Conservation (phyloP, 2,329 filamentous ascomycete genomes). For the Nemania serpens region DNA sequence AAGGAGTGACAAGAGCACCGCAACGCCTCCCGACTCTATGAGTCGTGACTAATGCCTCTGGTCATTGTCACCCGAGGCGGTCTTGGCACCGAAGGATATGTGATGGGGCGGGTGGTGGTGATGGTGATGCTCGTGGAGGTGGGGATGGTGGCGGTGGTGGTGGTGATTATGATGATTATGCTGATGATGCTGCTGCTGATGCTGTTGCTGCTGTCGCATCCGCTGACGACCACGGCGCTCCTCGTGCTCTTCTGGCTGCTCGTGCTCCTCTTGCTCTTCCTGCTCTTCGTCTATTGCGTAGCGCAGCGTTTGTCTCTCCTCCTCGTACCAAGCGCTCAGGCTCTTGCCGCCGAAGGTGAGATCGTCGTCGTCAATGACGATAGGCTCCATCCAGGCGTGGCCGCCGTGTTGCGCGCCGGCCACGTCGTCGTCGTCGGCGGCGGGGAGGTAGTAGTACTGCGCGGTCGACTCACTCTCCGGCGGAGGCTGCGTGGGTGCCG, state of each 20-base stretch:
- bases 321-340: conserved; percentile 64
- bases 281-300: conserved; percentile 48
- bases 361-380: conserved; percentile 64
- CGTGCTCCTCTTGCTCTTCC: conserved; percentile 42
- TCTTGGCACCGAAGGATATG: conserved; percentile 28
- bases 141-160: conserved; percentile 1
- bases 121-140: conserved; percentile 23
- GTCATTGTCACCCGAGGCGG: conserved; percentile 26
- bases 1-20: background rate
- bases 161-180: conserved; percentile 28
- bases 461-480: conserved; percentile 30
- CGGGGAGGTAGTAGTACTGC: conserved; percentile 40
- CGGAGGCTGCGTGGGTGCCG: conserved; percentile 33
- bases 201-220: conserved; percentile 38
- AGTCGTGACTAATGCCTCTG: conserved; percentile 28
- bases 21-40: background rate
- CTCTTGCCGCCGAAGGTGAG: conserved; percentile 65
- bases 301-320: conserved; percentile 55
- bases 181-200: conserved; percentile 31
- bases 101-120: conserved; percentile 33
- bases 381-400: conserved; percentile 56
- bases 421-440: conserved; percentile 30
- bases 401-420: conserved; percentile 33
- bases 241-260: conserved; percentile 43
- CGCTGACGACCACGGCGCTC: conserved; percentile 48